Base-by-base conservation (phyloP, 2,329 filamentous ascomycete species). In the Mycosphaerelloides madeirae region DNA sequence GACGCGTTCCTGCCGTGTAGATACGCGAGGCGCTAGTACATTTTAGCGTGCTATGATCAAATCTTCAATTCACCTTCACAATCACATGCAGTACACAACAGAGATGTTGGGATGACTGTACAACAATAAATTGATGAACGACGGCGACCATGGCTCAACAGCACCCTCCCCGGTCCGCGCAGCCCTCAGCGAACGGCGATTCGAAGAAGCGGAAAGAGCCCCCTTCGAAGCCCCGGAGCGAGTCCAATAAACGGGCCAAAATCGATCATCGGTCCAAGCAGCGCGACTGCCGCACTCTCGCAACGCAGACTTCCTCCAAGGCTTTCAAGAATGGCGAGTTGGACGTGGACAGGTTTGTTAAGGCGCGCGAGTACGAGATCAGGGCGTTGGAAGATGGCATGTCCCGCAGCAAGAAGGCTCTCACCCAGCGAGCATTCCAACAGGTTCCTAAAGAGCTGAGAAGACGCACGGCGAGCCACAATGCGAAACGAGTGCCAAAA, bases 391-490 rank as follows among this genome's bases (percentile, higher is more conserved):
- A 95, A 63, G 76, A 83, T 59, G 87, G 86, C 48, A 93, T 97
- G 77, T 76, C 78, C 43, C 81, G 79, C 29, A 84, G 87, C 36
- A 90, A 85, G 64, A 73, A 73, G 52, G 72, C 69, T 1, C 59
- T 80, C 48, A 73, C 78, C 33, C 82, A 80, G 45, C 78, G 91
- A 40, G 90, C 91, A 12, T 97, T 97, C 61, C 93, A 98, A 66
- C 80, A 87, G 56, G 85, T 98, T 4, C 93, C 93, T 1, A 80
- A 88, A 55, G 82, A 84, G 38, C 71, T 98, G 77, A 77, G 93
- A 54, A 77, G 93, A 53, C 78, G 93, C 57, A 95, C 91, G 0
- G 93, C 91, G 15, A 95, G 89, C 65, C 93, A 98, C 68, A 96
- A 98, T 76, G 85, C 86, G 29, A 95, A 91, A 68, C 80, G 85